A percentile compares a stretch with the other conserved stretches of the same genome.
Evolutionary conservation across 169 alveolate genomes (phyloP).

Genomic region (Prorocentrum cordatum): DNA sequence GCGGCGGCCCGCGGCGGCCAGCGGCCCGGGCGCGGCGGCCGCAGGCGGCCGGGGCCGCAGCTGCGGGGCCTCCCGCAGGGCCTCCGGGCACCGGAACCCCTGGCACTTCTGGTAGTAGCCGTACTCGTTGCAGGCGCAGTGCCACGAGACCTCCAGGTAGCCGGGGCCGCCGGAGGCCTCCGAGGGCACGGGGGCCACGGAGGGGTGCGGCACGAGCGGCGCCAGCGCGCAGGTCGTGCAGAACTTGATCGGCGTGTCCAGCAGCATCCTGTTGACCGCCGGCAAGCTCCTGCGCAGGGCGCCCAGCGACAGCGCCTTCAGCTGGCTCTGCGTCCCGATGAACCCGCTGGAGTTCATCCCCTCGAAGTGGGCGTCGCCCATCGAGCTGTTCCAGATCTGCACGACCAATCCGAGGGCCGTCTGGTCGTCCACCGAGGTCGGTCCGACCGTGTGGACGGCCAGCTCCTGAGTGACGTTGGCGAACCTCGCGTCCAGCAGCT

Average conservation of each 20-base stretch:
- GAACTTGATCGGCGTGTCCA: neutral
- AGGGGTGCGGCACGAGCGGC: slow-evolving; percentile 11
- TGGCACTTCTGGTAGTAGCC: neutral
- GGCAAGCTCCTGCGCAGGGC: slow-evolving; percentile 1
- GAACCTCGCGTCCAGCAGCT: slow-evolving; percentile 1
- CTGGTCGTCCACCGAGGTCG: too few relatives aligned
- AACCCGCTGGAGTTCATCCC: neutral
- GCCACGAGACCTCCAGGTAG: slow-evolving; percentile 1
- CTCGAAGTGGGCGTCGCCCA: too few relatives aligned
- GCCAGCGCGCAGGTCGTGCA: slow-evolving; percentile 12
- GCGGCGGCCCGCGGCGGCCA: too few relatives aligned
- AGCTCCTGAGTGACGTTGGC: neutral
- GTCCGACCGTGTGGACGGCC: too few relatives aligned
- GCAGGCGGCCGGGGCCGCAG: neutral
- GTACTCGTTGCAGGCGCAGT: neutral
- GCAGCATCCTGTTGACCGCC: neutral
- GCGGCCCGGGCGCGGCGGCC: too few relatives aligned
- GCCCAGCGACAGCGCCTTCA: neutral
- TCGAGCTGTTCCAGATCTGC: too few relatives aligned
- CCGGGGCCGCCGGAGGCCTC: neutral
- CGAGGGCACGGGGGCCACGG: neutral
- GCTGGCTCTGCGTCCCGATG: neutral
- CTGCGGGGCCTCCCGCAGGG: neutral
- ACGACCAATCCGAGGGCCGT: too few relatives aligned
- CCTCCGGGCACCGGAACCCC: slow-evolving; percentile 12